Percentiles rank a stretch among this genome's conserved stretches.
These are phyloP conservation scores for Liquidambar formosana DNA, from an alignment of 164 flowering plant species.

Conservation along the genomic window DNA sequence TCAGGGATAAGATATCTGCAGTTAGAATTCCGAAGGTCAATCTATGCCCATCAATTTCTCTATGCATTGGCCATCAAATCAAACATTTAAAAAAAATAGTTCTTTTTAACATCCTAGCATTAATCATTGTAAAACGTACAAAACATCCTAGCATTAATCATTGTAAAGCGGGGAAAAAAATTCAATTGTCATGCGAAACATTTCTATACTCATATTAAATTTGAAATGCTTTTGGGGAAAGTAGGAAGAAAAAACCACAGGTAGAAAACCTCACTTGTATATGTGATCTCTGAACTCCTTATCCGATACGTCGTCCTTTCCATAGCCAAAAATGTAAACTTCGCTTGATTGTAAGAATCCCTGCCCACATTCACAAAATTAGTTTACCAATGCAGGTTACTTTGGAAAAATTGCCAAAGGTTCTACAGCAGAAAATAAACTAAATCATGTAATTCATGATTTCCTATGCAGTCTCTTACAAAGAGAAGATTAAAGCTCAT, in stretches of 20 bases:
- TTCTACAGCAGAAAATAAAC: too few relatives aligned
- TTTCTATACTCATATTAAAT: not conserved
- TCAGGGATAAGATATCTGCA: slow-evolving; percentile 67
- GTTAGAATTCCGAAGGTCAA: slow-evolving; percentile 6
- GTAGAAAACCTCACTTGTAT: slow-evolving; percentile 62
- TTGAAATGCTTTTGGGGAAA: not conserved
- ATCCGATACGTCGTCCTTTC: slow-evolving; percentile 79
- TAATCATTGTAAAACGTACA: too few relatives aligned
- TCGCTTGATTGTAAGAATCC: slow-evolving; percentile 73
- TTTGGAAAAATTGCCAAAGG: too few relatives aligned
- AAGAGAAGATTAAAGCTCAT: too few relatives aligned
- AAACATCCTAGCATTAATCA: not conserved
- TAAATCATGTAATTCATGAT: too few relatives aligned
- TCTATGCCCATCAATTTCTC: not conserved
- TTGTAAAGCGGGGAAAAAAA: not conserved
- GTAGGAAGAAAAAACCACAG: not conserved
- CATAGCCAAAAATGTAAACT: slow-evolving; percentile 96
- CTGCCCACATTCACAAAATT: slow-evolving; percentile 38
- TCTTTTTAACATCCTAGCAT: not conserved
- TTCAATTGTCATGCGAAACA: not conserved
- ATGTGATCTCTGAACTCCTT: slow-evolving; percentile 72
- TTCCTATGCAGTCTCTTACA: too few relatives aligned
- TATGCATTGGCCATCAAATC: not conserved
- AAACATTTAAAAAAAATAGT: not conserved
- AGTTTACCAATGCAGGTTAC: too few relatives aligned